These are phyloP conservation scores for Madurella fahalii DNA, from an alignment of 2,329 filamentous ascomycete genomes.

Conservation along the genomic window DNA sequence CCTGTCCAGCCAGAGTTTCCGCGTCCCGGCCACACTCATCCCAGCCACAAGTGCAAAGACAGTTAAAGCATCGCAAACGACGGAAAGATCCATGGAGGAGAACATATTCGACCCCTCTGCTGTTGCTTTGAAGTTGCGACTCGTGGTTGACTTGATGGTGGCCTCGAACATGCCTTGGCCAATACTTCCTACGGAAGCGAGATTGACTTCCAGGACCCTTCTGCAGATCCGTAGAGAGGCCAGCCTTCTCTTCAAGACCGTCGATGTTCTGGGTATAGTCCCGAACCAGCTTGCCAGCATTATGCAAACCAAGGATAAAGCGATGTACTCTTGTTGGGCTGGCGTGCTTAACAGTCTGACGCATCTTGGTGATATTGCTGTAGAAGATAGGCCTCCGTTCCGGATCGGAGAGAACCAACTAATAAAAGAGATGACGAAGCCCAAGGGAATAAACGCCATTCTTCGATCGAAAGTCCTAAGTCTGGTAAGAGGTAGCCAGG, in stretches of 20 bases:
- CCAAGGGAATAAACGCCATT: conserved; percentile 6
- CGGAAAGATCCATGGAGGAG: too few species aligned
- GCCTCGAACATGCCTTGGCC: too few species aligned
- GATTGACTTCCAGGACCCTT: conserved; percentile 8
- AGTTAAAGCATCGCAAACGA: too few species aligned
- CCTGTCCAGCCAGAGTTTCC: too few species aligned
- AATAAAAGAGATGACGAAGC: conserved; percentile 8
- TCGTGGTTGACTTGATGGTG: too few species aligned
- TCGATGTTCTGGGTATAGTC: conserved; percentile 16
- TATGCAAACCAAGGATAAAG: conserved; percentile 9
- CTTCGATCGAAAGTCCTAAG: conserved; percentile 9
- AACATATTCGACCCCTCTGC: too few species aligned
- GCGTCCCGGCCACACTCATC: too few species aligned
- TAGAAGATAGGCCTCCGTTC: conserved; percentile 11
- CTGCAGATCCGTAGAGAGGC: conserved; percentile 13
- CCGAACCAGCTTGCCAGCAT: conserved; percentile 12
- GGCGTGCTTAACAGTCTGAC: not conserved
- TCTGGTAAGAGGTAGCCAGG: conserved; percentile 2
- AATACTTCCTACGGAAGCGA: conserved; percentile 3
- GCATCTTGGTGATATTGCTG: conserved; percentile 8
- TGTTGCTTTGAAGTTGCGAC: too few species aligned
- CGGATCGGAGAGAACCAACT: conserved; percentile 6
- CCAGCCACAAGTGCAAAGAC: too few species aligned
- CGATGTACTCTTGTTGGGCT: conserved; percentile 7
- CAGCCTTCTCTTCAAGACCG: conserved; percentile 13